phyloP scores from a whole-genome alignment of 1,139 yeast genomes.

The Wickerhamomyces sp. region DNA sequence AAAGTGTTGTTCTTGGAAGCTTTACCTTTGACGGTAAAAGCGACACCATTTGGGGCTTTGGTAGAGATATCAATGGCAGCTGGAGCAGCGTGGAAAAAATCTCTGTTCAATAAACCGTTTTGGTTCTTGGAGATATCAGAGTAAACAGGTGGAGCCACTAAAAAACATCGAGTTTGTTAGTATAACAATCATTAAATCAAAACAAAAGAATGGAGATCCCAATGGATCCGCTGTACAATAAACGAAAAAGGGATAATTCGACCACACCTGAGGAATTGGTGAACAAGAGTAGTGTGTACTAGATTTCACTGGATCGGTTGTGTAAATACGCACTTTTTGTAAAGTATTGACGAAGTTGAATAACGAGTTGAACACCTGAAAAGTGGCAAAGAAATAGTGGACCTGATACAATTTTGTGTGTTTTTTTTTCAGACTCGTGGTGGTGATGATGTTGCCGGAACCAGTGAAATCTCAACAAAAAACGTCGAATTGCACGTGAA shows the following conservation, averaged over 20 bases:
- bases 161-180: not conserved
- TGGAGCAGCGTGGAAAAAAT: conserved; percentile 88
- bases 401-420: not conserved
- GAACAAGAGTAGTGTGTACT: too few relatives aligned
- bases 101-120: conserved; percentile 84
- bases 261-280: too few relatives aligned
- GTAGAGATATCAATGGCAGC: conserved; percentile 89
- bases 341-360: too few relatives aligned
- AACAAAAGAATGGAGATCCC: too few relatives aligned
- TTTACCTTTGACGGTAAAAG: conserved; percentile 92
- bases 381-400: not conserved
- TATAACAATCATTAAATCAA: not conserved
- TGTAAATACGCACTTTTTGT: too few relatives aligned
- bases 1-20: conserved; percentile 79
- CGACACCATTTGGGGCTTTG: conserved; percentile 93
- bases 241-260: too few relatives aligned
- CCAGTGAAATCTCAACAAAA: conserved; percentile 4
- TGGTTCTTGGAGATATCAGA: conserved; percentile 87
- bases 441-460: conserved; percentile 5
- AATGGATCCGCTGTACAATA: too few relatives aligned
- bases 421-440: not conserved
- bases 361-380: too few relatives aligned
- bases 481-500: conserved; percentile 5
- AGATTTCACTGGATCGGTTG: too few relatives aligned
- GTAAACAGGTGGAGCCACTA: conserved; percentile 70